Evolutionary conservation across 768 basidiomycete species (phyloP), one percentile per base, ranked within the genome.

Genomic region (Panus rudis): DNA sequence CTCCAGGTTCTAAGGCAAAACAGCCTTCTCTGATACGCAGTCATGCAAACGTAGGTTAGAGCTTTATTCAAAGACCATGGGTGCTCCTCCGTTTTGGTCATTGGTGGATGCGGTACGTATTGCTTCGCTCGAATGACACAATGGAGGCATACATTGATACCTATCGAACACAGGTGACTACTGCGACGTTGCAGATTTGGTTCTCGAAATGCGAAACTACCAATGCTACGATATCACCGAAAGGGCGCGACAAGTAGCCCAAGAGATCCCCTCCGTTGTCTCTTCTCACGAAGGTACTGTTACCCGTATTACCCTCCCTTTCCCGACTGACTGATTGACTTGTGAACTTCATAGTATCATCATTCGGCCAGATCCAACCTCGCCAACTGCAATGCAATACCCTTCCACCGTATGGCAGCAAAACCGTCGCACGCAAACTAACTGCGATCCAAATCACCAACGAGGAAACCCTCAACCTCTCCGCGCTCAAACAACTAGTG

Each of bases 121-220:
- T 16, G 12, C 27, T 6, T n/a, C 12, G 17, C 27, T 30, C 11
- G 23, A n/a, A n/a, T n/a, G n/a, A n/a, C n/a, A n/a, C 26, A 19
- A 4, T 43, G 13, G 10, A 23, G 10, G 8, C 23, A 21, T 17
- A 6, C 10, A 3, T 6, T 7, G 14, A 12, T 11, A n/a, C n/a
- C n/a, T n/a, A n/a, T n/a, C n/a, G n/a, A n/a, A n/a, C n/a, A 7
- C 27, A 49, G 52, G 49, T 2, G 48, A 53, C 22, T 53, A 53
- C 35, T 53, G 48, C 24, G 52, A 53, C 25, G 49, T 53, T 5
- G 52, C 52, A 2, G 49, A 50, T 24, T 40, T 47, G 17, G 49
- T 53, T 1, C 49, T 53, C 13, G 52, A 49, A 33, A 53, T 53
- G 49, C 49, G 52, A 1, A 37, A 48, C 34, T 53, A 53, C 33